phyloP scores from a whole-genome alignment of 768 basidiomycete species.

The Suillus fuscotomentosus region DNA sequence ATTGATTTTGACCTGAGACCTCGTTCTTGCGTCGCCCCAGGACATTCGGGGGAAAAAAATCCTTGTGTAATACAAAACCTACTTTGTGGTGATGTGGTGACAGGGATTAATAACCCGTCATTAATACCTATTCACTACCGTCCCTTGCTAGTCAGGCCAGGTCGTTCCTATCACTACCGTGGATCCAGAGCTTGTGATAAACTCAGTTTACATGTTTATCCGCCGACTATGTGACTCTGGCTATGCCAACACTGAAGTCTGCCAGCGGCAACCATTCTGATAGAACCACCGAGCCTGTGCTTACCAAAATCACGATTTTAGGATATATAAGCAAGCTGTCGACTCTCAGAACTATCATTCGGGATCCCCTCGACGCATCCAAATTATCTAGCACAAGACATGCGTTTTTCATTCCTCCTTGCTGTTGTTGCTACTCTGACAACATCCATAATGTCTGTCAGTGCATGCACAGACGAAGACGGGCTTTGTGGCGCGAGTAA shows the following conservation, averaged over 20 bases:
- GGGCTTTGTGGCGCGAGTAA: neutral
- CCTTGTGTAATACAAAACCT: no score
- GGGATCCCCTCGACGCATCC: neutral
- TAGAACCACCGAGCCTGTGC: neutral
- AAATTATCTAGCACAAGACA: neutral
- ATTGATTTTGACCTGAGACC: no score
- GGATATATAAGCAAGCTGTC: neutral
- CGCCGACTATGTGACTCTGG: neutral
- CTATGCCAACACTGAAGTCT: neutral
- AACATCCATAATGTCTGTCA: neutral
- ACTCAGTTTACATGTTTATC: neutral
- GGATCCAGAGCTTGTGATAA: no score
- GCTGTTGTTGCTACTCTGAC: neutral
- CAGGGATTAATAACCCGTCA: no score
- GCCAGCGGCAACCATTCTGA: neutral
- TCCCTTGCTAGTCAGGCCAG: no score
- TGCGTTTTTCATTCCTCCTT: neutral
- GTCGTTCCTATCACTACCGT: no score
- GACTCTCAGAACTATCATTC: neutral
- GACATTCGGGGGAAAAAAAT: no score
- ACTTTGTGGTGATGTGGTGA: no score
- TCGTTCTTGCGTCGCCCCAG: no score
- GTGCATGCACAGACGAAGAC: neutral
- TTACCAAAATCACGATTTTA: neutral
- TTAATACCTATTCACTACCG: no score